Conservation (phyloP, 1,139 yeast genomes). For the Geotrichum klebahnii region DNA sequence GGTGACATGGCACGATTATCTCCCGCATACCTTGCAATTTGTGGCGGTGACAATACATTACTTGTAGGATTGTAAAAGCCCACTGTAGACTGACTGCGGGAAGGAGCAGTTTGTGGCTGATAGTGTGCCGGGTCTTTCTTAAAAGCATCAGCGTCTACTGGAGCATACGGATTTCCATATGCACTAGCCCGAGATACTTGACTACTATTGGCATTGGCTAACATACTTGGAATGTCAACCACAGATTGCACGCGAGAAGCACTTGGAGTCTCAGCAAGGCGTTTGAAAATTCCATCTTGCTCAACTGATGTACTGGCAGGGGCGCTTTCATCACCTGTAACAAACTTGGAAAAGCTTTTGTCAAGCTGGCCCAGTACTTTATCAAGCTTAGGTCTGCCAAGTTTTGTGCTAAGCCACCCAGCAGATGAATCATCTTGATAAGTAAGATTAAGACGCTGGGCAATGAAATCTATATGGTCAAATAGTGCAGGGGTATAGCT, state of each 20-base stretch:
- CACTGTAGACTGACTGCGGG: constrained; percentile 17
- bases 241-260: constrained; percentile 22
- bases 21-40: neutral
- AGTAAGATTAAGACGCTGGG: constrained; percentile 26
- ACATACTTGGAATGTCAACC: constrained; percentile 12
- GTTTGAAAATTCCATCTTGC: constrained; percentile 59
- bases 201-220: neutral
- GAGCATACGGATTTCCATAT: constrained; percentile 14
- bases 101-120: constrained; percentile 10
- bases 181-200: neutral
- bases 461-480: constrained; percentile 40
- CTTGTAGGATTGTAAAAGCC: constrained; percentile 11
- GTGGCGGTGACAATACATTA: constrained; percentile 3
- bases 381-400: constrained; percentile 73
- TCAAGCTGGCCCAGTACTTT: constrained; percentile 86
- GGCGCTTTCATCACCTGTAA: constrained; percentile 72
- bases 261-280: constrained; percentile 42
- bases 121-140: no score
- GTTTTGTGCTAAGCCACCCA: constrained; percentile 60
- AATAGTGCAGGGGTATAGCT: constrained; percentile 42
- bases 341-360: constrained; percentile 72
- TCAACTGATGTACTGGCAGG: constrained; percentile 36
- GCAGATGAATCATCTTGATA: constrained; percentile 45
- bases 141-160: constrained; percentile 4
- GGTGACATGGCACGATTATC: constrained; percentile 8